These are phyloP conservation scores for Tetramitus jugosus DNA, from an alignment of 208 protist genomes.

Conservation along the genomic window DNA sequence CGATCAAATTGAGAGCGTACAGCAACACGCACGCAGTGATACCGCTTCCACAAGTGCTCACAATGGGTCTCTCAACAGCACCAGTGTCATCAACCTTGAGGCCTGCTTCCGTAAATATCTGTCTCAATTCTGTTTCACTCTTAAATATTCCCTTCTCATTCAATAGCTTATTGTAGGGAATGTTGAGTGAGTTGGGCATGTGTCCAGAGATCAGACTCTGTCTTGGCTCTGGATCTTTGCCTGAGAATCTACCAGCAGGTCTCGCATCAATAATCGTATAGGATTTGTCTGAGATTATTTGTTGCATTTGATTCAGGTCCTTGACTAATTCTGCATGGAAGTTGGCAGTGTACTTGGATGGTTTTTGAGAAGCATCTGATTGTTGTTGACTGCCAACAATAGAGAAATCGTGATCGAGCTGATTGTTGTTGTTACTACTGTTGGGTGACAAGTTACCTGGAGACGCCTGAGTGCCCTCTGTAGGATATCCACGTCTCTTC, in stretches of 20 bases:
- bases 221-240: background rate
- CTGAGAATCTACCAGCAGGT: background rate
- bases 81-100: background rate
- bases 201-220: background rate
- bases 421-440: too few relatives aligned
- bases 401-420: too few relatives aligned
- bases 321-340: background rate
- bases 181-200: background rate
- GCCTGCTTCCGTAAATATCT: background rate
- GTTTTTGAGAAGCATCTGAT: background rate
- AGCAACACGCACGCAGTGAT: background rate
- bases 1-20: background rate
- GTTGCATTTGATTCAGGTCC: background rate
- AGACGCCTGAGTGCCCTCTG: too few relatives aligned
- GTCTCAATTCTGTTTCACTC: background rate
- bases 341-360: background rate
- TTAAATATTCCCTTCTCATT: background rate
- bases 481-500: background rate
- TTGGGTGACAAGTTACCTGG: too few relatives aligned
- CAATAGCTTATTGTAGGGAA: background rate
- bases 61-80: background rate
- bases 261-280: background rate
- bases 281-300: background rate
- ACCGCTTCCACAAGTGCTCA: conserved; percentile 2
- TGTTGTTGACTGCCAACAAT: too few relatives aligned